Evolutionary conservation across 768 basidiomycete genomes (phyloP).

Genomic region (Agaricus subrufescens): DNA sequence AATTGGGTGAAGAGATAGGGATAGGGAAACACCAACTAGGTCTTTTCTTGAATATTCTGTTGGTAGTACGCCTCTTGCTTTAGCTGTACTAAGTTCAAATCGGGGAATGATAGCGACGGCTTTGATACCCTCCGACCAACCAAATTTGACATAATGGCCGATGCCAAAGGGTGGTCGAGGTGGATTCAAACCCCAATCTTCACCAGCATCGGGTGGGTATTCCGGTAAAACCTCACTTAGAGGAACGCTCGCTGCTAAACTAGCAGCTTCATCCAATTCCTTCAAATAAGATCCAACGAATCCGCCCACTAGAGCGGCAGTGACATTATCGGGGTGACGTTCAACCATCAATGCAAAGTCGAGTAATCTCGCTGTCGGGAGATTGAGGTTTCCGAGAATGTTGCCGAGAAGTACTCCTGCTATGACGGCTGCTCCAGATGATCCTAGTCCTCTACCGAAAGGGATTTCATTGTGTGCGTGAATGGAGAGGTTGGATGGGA

Average conservation of each 20-base stretch:
- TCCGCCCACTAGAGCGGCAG: slow-evolving; percentile 93
- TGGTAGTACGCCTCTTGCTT: slow-evolving; percentile 88
- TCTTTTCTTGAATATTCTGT: slow-evolving; percentile 82
- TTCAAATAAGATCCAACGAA: slow-evolving; percentile 95
- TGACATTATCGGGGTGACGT: slow-evolving; percentile 98
- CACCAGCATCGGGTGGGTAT: slow-evolving; percentile 89
- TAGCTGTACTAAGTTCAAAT: slow-evolving; percentile 96
- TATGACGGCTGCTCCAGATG: slow-evolving; percentile 98
- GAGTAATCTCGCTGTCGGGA: slow-evolving; percentile 69
- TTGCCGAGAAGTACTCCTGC: slow-evolving; percentile 91
- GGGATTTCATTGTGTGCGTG: slow-evolving; percentile 91
- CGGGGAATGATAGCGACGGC: slow-evolving; percentile 93
- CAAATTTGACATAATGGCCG: slow-evolving; percentile 90
- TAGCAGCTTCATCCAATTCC: slow-evolving; percentile 80
- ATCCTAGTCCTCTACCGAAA: slow-evolving; percentile 95
- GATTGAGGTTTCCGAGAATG: slow-evolving; percentile 68
- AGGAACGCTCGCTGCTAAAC: slow-evolving; percentile 83
- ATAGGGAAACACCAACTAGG: slow-evolving; percentile 52
- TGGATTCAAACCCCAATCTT: slow-evolving; percentile 86
- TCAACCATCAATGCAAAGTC: slow-evolving; percentile 99
- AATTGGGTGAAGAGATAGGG: not conserved
- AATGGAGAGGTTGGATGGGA: slow-evolving; percentile 74
- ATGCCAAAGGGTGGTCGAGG: slow-evolving; percentile 87
- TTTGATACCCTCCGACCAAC: slow-evolving; percentile 79
- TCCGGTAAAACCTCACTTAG: slow-evolving; percentile 95